These are phyloP conservation scores for Tylopilus sp. DNA, from an alignment of 768 basidiomycete species.

Conservation along the genomic window DNA sequence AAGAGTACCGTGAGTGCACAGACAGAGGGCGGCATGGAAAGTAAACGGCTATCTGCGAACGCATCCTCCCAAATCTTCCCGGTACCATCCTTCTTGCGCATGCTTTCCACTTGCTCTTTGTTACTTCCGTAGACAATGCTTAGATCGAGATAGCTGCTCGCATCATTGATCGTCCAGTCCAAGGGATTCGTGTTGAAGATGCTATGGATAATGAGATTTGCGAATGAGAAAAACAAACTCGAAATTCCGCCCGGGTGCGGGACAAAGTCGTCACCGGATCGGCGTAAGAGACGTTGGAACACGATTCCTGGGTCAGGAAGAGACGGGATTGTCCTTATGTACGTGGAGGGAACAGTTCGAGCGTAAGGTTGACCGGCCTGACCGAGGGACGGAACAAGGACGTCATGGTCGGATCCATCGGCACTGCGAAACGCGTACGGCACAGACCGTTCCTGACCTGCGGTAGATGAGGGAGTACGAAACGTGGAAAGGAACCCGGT, in stretches of 20 bases:
- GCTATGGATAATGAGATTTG: conserved; percentile 69
- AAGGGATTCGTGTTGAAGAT: conserved; percentile 56
- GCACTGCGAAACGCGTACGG: conserved; percentile 55
- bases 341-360: conserved; percentile 55
- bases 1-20: conserved; percentile 68
- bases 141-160: conserved; percentile 75
- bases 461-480: conserved; percentile 1
- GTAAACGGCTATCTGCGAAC: conserved; percentile 63
- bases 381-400: conserved; percentile 51
- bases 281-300: conserved; percentile 65
- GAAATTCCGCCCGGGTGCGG: conserved; percentile 69
- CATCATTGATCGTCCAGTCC: conserved; percentile 54
- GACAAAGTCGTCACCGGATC: conserved; percentile 33
- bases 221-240: conserved; percentile 75
- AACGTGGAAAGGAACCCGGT: conserved; percentile 42
- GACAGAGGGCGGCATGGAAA: conserved; percentile 70
- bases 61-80: conserved; percentile 67
- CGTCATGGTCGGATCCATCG: conserved; percentile 62
- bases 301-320: conserved; percentile 67
- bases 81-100: conserved; percentile 62
- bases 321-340: conserved; percentile 36
- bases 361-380: conserved; percentile 64
- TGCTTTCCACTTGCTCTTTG: conserved; percentile 40
- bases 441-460: conserved; percentile 13
- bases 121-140: conserved; percentile 70